Evolutionary conservation across 192 early-diverging fungal species (phyloP), one percentile per base, ranked within the genome.

Genomic region (Coemansia umbellata): DNA sequence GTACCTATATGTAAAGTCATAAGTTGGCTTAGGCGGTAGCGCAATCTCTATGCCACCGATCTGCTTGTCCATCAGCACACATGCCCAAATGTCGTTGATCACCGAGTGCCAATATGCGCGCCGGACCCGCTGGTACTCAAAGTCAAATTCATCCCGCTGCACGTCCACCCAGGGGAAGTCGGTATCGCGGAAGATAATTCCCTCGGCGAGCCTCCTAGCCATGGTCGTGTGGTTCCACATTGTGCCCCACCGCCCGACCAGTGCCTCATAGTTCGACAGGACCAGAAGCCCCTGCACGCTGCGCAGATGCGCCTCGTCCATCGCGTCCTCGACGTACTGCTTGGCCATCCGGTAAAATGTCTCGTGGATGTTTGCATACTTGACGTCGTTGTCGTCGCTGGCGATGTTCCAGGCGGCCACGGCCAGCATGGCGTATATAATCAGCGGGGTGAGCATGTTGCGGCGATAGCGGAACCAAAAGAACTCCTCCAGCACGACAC

Each of bases 151-250:
- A 0, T 57, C 53, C 30, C 35, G 48, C 73, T 62, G 62, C 39
- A 76, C 66, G 22, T 52, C 73, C 17, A 24, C 26, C 73, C 73
- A 76, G n/a, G 73, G 73, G 40, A 69, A 76, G 41, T 69, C 66
- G 1, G 73, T 62, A n/a, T 70, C 54, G 21, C 67, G 53, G 31
- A 76, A 58, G 15, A 70, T 76, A 15, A 76, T 55, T 19, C 71
- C 71, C 53, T 74, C 71, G 19, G 71, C 64, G 32, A 74, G 53
- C 17, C 71, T 50, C 37, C 71, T 44, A 17, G 71, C 71, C 71
- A 74, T 67, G 10, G 71, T 74, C 52, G 71, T 74, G 56, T 74
- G 71, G 65, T 67, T 74, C 71, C 71, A 74, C 71, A 74, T 68
- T 8, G 60, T 74, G 60, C 65, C 65, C 71, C 71, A 74, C 52